Percentiles rank a stretch among this genome's conserved stretches.
phyloP scores from a whole-genome alignment of 257 asterid genomes.

The Lithospermum erythrorhizon region DNA sequence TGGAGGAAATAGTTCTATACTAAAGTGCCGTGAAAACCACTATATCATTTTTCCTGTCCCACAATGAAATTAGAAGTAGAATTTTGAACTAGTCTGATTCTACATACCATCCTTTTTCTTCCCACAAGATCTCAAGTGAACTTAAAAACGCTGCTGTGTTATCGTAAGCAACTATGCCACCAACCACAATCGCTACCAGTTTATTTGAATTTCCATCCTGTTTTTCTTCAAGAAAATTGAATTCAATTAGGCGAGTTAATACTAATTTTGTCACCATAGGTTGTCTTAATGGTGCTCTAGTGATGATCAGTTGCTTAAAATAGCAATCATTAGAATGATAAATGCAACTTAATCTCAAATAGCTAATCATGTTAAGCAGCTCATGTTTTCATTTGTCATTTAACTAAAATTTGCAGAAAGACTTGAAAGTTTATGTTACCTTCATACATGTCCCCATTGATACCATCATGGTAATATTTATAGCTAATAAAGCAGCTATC shows the following conservation, averaged over 20 bases:
- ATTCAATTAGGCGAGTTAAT: not conserved
- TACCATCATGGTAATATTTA: constrained; percentile 15
- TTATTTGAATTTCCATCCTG: constrained; percentile 19
- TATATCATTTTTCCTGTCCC: no score
- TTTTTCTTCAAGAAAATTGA: constrained; percentile 8
- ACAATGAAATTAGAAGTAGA: no score
- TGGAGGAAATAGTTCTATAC: no score
- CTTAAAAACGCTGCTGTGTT: constrained; percentile 27
- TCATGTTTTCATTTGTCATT: no score
- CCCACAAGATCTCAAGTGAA: constrained; percentile 29
- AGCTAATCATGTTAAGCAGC: not conserved
- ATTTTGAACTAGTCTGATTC: not conserved
- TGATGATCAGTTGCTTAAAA: no score
- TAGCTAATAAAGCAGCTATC: constrained; percentile 46
- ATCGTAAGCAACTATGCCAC: constrained; percentile 35
- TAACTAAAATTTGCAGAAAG: not conserved
- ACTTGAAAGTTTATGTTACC: constrained; percentile 20
- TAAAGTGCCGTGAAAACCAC: no score
- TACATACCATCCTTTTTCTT: constrained; percentile 45
- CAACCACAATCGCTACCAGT: constrained; percentile 39
- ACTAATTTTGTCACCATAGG: no score
- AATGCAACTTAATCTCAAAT: not conserved
- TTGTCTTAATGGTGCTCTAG: no score
- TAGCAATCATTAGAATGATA: no score
- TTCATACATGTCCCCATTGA: constrained; percentile 11